phyloP scores from a whole-genome alignment of 352 stramenopile genomes.

The Phytopythium oedochilum region DNA sequence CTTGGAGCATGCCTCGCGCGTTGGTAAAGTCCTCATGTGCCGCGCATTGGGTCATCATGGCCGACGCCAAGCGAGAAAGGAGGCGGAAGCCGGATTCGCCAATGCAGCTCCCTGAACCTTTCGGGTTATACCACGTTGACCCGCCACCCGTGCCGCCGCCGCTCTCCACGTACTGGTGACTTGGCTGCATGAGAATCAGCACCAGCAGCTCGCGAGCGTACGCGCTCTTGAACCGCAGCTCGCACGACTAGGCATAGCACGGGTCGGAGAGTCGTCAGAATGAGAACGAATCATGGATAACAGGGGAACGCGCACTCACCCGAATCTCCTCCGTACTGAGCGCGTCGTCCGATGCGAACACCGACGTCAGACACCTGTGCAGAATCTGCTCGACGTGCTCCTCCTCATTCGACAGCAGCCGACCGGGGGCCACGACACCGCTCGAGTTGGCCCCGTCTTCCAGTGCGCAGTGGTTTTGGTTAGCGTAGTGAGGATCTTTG shows the following conservation, averaged over 20 bases:
- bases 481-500: conserved; percentile 33
- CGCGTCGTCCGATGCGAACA: conserved; percentile 78
- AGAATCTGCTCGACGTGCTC: conserved; percentile 74
- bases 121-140: conserved; percentile 73
- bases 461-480: conserved; percentile 29
- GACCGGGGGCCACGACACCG: conserved; percentile 10
- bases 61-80: conserved; percentile 43
- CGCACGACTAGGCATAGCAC: conserved; percentile 38
- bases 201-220: conserved; percentile 80
- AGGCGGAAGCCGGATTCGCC: conserved; percentile 63
- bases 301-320: conserved; percentile 17
- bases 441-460: conserved; percentile 12
- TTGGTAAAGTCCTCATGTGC: conserved; percentile 81
- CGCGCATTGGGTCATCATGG: conserved; percentile 69
- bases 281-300: background rate
- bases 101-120: conserved; percentile 79
- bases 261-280: background rate
- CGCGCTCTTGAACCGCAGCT: conserved; percentile 55
- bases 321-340: conserved; percentile 43
- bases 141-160: conserved; percentile 15
- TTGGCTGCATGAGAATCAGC: conserved; percentile 84
- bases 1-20: conserved; percentile 71
- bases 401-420: conserved; percentile 61
- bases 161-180: conserved; percentile 63
- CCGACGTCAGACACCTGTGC: conserved; percentile 76